Base-by-base conservation (phyloP, 2,329 filamentous ascomycete genomes). In the Colletotrichum liaoningense region DNA sequence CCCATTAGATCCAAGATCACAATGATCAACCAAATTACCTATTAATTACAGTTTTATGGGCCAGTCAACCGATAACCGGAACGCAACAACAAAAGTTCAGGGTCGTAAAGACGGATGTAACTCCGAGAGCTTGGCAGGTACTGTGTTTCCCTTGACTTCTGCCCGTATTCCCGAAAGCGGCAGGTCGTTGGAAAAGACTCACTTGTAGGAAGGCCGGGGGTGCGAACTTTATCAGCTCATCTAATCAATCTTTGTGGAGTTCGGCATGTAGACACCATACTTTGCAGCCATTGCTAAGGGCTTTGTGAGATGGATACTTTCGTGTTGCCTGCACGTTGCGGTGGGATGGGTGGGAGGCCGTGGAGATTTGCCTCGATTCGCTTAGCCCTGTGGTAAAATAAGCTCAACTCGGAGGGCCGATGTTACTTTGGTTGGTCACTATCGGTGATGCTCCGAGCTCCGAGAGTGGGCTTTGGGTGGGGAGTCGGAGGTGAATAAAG, bases 241-340 rank as follows among this genome's bases (percentile, higher is more conserved):
- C 69, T 69, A 72, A 69, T 72, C 54, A 63, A 63, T 76, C 74
- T 0, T 28, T 56, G 59, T 56, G 66, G 66, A 49, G 58, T 58
- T 7, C 12, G 11, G 16, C 5, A 63, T 30, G 57, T 49, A 69
- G 49, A 33, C 49, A 63, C 26, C 55, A 5, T 6, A 2, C 28
- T n/a, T 30, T n/a, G 26, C 55, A 57, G 26, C 11, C 55, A n/a
- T 30, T 30, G 55, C 55, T 28, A 57, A 30, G 55, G 19, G 26
- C 26, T 57, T 30, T 14, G 26, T 49, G 42, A 49, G 42, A 49
- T 49, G 16, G 42, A 49, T 9, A 49, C 42, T 49, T n/a, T 49
- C 19, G 16, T n/a, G 42, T 49, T 49, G 33, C n/a, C 42, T 49
- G 42, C 6, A n/a, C 16, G 19, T n/a, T 49, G 19, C 42, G 42